A percentile compares a stretch with the other conserved stretches of the same genome.
Evolutionary conservation across 108 stramenopile species (phyloP).

Genomic region (Fragilariopsis cylindrus): DNA sequence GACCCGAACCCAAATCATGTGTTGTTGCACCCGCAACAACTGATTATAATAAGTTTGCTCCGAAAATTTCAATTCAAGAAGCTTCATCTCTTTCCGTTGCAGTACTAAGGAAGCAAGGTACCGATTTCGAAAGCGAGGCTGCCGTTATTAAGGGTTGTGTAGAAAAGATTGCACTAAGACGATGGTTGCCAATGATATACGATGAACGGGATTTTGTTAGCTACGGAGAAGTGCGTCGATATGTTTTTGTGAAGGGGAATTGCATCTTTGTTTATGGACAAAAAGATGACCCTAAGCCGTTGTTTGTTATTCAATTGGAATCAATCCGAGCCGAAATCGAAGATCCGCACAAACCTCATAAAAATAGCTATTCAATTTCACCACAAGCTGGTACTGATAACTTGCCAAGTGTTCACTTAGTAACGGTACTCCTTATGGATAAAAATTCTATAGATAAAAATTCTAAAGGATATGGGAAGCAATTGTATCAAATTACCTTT

Average conservation of each 20-base stretch:
- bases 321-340: slow-evolving; percentile 42
- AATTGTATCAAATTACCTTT: slow-evolving; percentile 67
- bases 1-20: slow-evolving; percentile 17
- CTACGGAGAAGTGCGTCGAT: slow-evolving; percentile 65
- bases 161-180: slow-evolving; percentile 43
- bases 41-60: slow-evolving; percentile 37
- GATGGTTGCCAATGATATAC: slow-evolving; percentile 38
- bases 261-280: slow-evolving; percentile 57
- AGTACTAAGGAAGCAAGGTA: slow-evolving; percentile 33
- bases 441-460: not conserved
- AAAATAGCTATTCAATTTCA: slow-evolving; percentile 49
- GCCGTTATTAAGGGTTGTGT: slow-evolving; percentile 53
- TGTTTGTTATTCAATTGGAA: slow-evolving; percentile 58
- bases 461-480: slow-evolving; percentile 18
- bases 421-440: slow-evolving; percentile 55
- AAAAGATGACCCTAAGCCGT: slow-evolving; percentile 50
- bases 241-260: slow-evolving; percentile 46
- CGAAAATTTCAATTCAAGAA: slow-evolving; percentile 2
- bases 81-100: slow-evolving; percentile 37
- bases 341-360: slow-evolving; percentile 57
- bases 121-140: slow-evolving; percentile 52
- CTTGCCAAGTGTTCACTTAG: slow-evolving; percentile 32
- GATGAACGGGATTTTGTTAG: slow-evolving; percentile 63
- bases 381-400: slow-evolving; percentile 43
- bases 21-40: slow-evolving; percentile 34